Evolutionary conservation across 495 filamentous ascomycete genomes (phyloP).

Genomic region (Podospora bellae-mahoneyi): DNA sequence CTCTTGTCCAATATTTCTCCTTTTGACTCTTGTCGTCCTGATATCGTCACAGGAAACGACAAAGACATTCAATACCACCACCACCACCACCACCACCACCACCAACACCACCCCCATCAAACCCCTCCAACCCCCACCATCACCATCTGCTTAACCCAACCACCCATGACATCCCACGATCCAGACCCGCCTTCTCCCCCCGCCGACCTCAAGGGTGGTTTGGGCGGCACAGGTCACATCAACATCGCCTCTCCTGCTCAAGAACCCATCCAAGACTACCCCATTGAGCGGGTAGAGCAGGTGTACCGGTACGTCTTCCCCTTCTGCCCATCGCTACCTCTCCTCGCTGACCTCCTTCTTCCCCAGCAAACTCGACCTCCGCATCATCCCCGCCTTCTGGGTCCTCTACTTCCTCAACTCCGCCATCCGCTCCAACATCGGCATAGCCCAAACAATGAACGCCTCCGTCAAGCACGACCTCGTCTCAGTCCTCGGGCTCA

Average conservation of each 20-base stretch:
- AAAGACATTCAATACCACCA: constrained; percentile 28
- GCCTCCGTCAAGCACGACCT: constrained; percentile 63
- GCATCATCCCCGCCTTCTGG: constrained; percentile 92
- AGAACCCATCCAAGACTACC: constrained; percentile 34
- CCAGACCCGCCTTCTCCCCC: constrained; percentile 10
- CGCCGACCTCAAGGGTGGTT: constrained; percentile 27
- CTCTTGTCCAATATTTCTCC: neutral
- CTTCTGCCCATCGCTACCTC: neutral
- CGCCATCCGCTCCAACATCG: constrained; percentile 85
- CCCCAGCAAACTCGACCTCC: constrained; percentile 67
- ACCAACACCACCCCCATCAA: constrained; percentile 44
- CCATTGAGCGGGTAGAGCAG: constrained; percentile 55
- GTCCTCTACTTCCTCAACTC: constrained; percentile 90
- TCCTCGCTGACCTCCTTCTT: neutral
- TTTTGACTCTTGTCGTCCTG: neutral
- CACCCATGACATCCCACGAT: constrained; percentile 36
- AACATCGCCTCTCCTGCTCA: neutral
- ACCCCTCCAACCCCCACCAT: constrained; percentile 39
- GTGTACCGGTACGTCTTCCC: constrained; percentile 56
- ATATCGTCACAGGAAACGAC: constrained; percentile 15
- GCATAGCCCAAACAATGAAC: constrained; percentile 91
- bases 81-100: constrained; percentile 38
- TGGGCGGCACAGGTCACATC: neutral
- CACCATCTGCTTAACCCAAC: constrained; percentile 29
- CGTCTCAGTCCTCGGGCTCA: constrained; percentile 60